These are phyloP conservation scores for Microsporum canis DNA, from an alignment of 2,329 filamentous ascomycete genomes.

Conservation along the genomic window DNA sequence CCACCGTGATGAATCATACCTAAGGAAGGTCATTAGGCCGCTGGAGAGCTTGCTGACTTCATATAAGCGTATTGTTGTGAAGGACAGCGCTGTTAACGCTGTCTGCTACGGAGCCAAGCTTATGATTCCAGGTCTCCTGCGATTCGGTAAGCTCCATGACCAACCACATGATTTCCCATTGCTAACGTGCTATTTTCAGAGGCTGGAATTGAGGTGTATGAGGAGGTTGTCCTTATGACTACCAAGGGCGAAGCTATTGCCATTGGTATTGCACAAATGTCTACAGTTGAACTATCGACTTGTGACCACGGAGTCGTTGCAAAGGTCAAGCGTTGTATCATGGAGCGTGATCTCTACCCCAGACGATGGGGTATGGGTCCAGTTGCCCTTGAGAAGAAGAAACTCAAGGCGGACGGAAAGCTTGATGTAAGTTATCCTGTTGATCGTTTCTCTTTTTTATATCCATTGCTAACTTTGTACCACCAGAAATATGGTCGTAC, in stretches of 20 bases:
- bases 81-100: slow-evolving; percentile 91
- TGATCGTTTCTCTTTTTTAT: not conserved
- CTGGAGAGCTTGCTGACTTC: slow-evolving; percentile 82
- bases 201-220: slow-evolving; percentile 79
- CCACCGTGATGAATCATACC: slow-evolving; percentile 83
- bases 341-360: slow-evolving; percentile 98
- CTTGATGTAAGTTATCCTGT: slow-evolving; percentile 53
- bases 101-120: slow-evolving; percentile 98
- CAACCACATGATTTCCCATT: slow-evolving; percentile 3
- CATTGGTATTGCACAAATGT: slow-evolving; percentile 94
- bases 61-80: slow-evolving; percentile 96
- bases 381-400: slow-evolving; percentile 94
- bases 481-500: slow-evolving; percentile 72
- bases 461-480: slow-evolving; percentile 24
- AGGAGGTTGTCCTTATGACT: slow-evolving; percentile 96
- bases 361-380: slow-evolving; percentile 93
- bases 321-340: slow-evolving; percentile 98
- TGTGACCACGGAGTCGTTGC: slow-evolving; percentile 97
- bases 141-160: slow-evolving; percentile 56
- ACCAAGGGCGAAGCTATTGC: slow-evolving; percentile 99
- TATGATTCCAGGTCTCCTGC: slow-evolving; percentile 91
- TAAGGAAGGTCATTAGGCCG: slow-evolving; percentile 81
- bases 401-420: slow-evolving; percentile 96
- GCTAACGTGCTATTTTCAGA: slow-evolving; percentile 42
- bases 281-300: slow-evolving; percentile 87